Conservation (phyloP, 495 filamentous ascomycete species). For the Talaromyces nanjingensis region DNA sequence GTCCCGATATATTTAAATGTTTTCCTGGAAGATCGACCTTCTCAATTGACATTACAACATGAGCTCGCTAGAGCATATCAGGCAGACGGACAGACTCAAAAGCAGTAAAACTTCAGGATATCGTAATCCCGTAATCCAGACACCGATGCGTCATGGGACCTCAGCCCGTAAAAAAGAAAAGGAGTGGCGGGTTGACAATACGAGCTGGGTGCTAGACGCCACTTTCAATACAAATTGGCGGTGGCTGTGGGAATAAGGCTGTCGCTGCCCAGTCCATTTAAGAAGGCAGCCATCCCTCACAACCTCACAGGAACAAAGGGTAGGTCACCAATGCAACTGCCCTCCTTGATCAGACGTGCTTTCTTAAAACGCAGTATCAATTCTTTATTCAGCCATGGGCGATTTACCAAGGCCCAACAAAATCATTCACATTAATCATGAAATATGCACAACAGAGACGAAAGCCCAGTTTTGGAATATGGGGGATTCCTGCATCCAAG, state of each 20-base stretch:
- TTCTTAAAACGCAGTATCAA: too few species aligned
- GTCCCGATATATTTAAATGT: slow-evolving; percentile 18
- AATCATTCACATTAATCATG: too few species aligned
- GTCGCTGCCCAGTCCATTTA: background rate
- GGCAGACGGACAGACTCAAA: slow-evolving; percentile 20
- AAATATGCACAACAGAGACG: too few species aligned
- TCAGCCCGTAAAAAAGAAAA: too few species aligned
- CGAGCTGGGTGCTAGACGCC: background rate
- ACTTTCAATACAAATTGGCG: background rate
- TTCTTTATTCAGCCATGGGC: too few species aligned
- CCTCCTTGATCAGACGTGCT: too few species aligned
- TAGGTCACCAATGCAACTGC: background rate
- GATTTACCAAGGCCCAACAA: too few species aligned
- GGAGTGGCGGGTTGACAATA: too few species aligned
- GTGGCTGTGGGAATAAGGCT: background rate
- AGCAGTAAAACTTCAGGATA: too few species aligned
- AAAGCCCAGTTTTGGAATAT: too few species aligned
- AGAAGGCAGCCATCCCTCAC: background rate
- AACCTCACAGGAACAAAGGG: background rate
- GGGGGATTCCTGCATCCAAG: background rate
- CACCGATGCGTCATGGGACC: too few species aligned
- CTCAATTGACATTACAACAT: slow-evolving; percentile 25
- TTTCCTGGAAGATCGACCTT: slow-evolving; percentile 19
- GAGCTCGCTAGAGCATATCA: slow-evolving; percentile 23
- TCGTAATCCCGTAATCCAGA: too few species aligned